A percentile compares a stretch with the other conserved stretches of the same genome.
Evolutionary conservation across 768 basidiomycete genomes (phyloP).

Genomic region (Lactifluus hygrophoroides): DNA sequence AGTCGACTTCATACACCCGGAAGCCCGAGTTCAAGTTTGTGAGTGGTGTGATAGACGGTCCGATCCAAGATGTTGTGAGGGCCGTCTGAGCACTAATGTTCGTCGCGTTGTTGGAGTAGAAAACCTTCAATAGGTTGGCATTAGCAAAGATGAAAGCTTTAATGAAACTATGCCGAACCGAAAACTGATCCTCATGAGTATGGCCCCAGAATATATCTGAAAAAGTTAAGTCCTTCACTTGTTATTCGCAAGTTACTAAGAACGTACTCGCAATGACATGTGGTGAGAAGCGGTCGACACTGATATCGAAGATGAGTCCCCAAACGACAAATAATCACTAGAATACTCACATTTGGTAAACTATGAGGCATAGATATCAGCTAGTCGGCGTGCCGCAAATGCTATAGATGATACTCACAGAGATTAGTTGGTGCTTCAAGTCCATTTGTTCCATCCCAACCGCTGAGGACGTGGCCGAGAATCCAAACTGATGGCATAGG

Average conservation of each 20-base stretch:
- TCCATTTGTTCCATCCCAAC: slow-evolving; percentile 68
- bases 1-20: slow-evolving; percentile 64
- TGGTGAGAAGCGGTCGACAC: slow-evolving; percentile 70
- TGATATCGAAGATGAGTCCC: slow-evolving; percentile 22
- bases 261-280: slow-evolving; percentile 66
- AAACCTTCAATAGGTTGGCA: slow-evolving; percentile 38
- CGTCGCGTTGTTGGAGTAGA: slow-evolving; percentile 65
- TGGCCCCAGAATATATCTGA: slow-evolving; percentile 73
- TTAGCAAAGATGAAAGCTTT: background rate
- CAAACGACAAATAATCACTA: background rate
- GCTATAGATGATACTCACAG: slow-evolving; percentile 36
- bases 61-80: slow-evolving; percentile 50
- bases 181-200: slow-evolving; percentile 65
- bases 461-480: slow-evolving; percentile 47
- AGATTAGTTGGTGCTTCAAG: slow-evolving; percentile 58
- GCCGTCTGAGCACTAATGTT: slow-evolving; percentile 48
- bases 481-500: slow-evolving; percentile 35
- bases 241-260: slow-evolving; percentile 9
- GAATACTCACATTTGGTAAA: slow-evolving; percentile 41
- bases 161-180: slow-evolving; percentile 30
- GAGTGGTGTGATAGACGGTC: slow-evolving; percentile 59
- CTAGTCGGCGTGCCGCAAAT: background rate
- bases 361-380: slow-evolving; percentile 22
- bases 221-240: slow-evolving; percentile 4
- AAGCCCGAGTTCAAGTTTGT: slow-evolving; percentile 72